Base-by-base conservation (phyloP, 306 rosid genomes). In the Acmispon strigosus region DNA sequence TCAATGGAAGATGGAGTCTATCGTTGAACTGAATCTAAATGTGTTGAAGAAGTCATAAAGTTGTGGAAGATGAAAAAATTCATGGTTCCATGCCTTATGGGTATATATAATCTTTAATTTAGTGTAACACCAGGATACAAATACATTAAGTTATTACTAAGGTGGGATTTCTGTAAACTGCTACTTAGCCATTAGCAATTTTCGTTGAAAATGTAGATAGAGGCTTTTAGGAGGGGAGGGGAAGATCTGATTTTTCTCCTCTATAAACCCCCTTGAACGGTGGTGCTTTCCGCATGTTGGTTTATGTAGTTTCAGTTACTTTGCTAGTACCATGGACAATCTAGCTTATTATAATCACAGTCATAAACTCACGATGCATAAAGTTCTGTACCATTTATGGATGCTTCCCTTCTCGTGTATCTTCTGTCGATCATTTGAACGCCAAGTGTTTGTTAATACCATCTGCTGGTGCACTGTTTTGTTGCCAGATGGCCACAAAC, bases 401-500 rank as follows among this genome's bases (percentile, higher is more conserved):
- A 67, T 49, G 42, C 56, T 43, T 10, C 19, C 37, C 24, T 67
- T 70, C 34, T 27, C 10, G 0, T 2, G 17, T 18, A 72, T 72
- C 63, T 57, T 39, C 39, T 74, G 62, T 47, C 48, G 2, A 3
- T 27, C 32, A 27, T 27, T 27, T 27, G 4, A 27, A 27, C 16
- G 22, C 7, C 0, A 7, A 48, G 49, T 69, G 44, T 62, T 74
- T 52, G 36, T 34, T 70, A 12, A 58, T 58, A 48, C 16, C 20
- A 19, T 78, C 14, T 52, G 45, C 27, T 70, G 47, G 15, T 75
- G 74, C 43, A 55, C 45, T 76, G 65, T 57, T 27, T 74, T 73
- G 49, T 44, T 37, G 66, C 75, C 69, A 88, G 91, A 77, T 51
- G 91, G 88, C 22, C 91, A 79, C 52, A 45, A 75, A 29, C 50